Evolutionary conservation across 2,329 filamentous ascomycete species (phyloP).

Genomic region (Xenoacremonium recifei): DNA sequence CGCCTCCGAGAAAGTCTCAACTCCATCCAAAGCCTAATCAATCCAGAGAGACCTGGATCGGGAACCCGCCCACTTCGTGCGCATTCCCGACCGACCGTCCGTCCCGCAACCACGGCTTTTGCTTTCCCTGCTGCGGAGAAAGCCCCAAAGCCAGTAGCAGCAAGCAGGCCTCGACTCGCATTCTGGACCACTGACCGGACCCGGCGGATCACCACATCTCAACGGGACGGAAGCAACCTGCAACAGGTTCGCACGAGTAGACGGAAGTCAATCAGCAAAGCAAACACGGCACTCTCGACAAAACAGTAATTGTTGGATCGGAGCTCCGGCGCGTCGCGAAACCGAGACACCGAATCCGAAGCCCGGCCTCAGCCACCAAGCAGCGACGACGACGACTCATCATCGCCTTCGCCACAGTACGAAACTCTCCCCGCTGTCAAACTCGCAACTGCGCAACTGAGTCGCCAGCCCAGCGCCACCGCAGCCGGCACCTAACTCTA

Average conservation of each 20-base stretch:
- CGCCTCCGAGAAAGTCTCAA: not conserved
- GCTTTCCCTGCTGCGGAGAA: not conserved
- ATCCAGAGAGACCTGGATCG: not conserved
- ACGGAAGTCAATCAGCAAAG: too few species aligned
- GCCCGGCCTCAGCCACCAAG: not conserved
- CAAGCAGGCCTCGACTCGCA: not conserved
- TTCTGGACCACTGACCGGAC: not conserved
- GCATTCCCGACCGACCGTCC: not conserved
- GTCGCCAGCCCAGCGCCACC: not conserved
- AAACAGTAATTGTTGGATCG: too few species aligned
- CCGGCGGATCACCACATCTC: not conserved
- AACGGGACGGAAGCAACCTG: not conserved
- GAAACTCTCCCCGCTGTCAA: not conserved
- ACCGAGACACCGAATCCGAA: constrained; percentile 13
- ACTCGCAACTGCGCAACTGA: not conserved
- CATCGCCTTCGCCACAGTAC: not conserved
- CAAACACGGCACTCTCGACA: too few species aligned
- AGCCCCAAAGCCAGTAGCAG: too few species aligned
- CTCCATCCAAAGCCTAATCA: not conserved
- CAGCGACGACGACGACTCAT: not conserved
- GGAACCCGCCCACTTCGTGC: not conserved
- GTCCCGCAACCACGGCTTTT: not conserved
- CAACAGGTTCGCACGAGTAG: not conserved
- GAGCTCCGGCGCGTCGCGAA: constrained; percentile 11
- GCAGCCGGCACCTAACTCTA: not conserved